A percentile compares a stretch with the other conserved stretches of the same genome.
These are phyloP conservation scores for Zoysia pacifica DNA, from an alignment of 176 grass and related monocot species.

Conservation along the genomic window DNA sequence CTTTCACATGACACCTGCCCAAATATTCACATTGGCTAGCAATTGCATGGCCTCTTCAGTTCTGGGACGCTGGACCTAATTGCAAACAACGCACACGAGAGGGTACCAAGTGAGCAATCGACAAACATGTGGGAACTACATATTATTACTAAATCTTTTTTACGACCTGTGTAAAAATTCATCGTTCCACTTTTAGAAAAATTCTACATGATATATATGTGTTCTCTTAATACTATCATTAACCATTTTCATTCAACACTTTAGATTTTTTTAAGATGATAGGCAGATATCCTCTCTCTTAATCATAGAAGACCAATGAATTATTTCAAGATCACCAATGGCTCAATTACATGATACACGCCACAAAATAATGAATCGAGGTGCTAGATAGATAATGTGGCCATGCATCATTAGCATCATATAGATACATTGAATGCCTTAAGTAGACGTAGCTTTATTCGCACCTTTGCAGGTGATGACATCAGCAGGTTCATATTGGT, in stretches of 20 bases:
- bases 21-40: no score
- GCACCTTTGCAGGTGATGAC: conserved; percentile 15
- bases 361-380: conserved; percentile 7
- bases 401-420: conserved; percentile 12
- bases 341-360: neutral
- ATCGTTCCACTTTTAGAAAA: no score
- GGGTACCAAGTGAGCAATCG: no score
- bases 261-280: no score
- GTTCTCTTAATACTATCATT: neutral
- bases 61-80: no score
- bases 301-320: neutral
- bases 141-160: no score
- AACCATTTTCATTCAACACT: neutral
- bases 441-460: conserved; percentile 19
- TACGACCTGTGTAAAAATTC: no score
- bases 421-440: neutral
- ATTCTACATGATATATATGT: neutral
- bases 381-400: neutral
- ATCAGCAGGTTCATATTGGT: conserved; percentile 1
- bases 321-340: neutral
- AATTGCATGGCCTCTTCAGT: no score
- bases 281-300: neutral
- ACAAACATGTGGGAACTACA: no score
- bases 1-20: no score
- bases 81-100: no score